These are phyloP conservation scores for Avicennia marina DNA, from an alignment of 257 asterid genomes.

Conservation along the genomic window DNA sequence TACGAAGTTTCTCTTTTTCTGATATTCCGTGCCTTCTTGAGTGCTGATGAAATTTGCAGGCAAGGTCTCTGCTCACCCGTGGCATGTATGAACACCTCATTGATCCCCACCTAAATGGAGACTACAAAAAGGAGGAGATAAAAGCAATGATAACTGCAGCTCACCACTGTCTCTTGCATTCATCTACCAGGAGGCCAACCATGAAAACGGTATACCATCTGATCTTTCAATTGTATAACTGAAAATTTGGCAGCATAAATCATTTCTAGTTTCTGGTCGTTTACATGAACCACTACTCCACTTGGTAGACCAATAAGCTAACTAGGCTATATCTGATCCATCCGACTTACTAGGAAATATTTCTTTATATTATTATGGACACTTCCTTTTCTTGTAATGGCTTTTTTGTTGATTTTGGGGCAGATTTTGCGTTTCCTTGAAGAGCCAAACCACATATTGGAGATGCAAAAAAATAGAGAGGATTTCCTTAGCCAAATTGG, in stretches of 20 bases:
- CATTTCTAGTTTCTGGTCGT: background rate
- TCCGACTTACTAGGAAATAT: no score
- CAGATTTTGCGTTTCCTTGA: constrained; percentile 56
- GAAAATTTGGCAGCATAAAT: background rate
- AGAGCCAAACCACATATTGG: constrained; percentile 48
- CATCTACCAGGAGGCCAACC: constrained; percentile 79
- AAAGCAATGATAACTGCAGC: constrained; percentile 55
- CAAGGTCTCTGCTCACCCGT: constrained; percentile 57
- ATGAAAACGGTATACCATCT: constrained; percentile 51
- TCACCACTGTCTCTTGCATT: constrained; percentile 72
- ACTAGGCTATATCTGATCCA: no score
- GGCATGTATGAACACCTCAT: constrained; percentile 57
- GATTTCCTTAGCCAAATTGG: constrained; percentile 28
- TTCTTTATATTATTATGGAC: no score
- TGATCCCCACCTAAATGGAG: constrained; percentile 53
- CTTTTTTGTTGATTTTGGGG: no score
- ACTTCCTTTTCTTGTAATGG: no score
- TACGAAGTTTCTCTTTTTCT: background rate
- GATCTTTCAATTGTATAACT: constrained; percentile 7
- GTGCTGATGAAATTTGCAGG: constrained; percentile 40
- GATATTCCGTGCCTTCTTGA: background rate
- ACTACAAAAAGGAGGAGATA: constrained; percentile 58
- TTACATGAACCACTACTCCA: no score
- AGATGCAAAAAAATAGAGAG: constrained; percentile 42
- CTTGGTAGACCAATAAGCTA: no score